Percentiles rank a stretch among this genome's conserved stretches.
These are phyloP conservation scores for Linnemannia hyalina DNA, from an alignment of 192 early-diverging fungal species.

Conservation along the genomic window DNA sequence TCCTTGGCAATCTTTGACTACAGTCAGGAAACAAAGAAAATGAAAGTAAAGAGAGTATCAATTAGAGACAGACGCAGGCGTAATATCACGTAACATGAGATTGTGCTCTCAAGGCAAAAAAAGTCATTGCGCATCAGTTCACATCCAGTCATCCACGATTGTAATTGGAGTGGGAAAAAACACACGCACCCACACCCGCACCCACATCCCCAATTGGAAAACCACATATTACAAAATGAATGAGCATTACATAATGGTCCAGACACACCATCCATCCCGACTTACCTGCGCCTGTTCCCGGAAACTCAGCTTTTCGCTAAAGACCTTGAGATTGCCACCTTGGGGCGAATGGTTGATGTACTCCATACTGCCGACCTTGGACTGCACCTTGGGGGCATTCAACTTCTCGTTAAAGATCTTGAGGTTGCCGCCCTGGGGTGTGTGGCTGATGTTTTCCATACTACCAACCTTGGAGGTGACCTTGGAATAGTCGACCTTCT, in stretches of 20 bases:
- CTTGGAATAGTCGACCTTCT: constrained; percentile 54
- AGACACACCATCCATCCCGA: neutral
- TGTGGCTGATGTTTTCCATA: constrained; percentile 59
- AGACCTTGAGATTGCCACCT: constrained; percentile 54
- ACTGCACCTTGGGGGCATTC: constrained; percentile 4
- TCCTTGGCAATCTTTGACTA: constrained; percentile 56
- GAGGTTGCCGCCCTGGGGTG: constrained; percentile 56
- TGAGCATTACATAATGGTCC: neutral
- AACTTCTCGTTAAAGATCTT: constrained; percentile 54
- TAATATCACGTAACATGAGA: neutral
- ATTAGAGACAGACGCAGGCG: neutral
- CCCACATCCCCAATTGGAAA: neutral
- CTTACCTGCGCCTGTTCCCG: constrained; percentile 45
- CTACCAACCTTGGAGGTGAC: constrained; percentile 59
- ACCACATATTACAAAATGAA: constrained; percentile 10
- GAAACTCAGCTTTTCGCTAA: constrained; percentile 47
- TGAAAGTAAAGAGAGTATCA: neutral
- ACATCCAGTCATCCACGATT: neutral
- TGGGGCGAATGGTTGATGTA: constrained; percentile 62
- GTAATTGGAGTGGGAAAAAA: neutral
- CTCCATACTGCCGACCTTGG: constrained; percentile 61
- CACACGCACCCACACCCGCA: neutral
- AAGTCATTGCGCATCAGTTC: neutral
- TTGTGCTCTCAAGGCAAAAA: neutral
- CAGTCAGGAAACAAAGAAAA: neutral